Evolutionary conservation across 23 red algal species (phyloP), one percentile per base, ranked within the genome.

Genomic region (Gracilaria vermiculophylla): DNA sequence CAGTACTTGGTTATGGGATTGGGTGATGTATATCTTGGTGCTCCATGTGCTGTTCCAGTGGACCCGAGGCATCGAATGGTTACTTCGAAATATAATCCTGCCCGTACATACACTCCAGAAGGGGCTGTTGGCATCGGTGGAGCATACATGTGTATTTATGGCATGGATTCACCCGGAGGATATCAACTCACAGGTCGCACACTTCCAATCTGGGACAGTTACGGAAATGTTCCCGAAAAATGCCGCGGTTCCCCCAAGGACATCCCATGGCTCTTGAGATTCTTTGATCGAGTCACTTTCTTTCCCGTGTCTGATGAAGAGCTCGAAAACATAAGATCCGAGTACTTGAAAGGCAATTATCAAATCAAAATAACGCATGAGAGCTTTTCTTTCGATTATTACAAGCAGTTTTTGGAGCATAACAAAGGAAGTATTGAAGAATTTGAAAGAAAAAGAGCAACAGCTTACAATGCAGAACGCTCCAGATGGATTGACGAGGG

Each of bases 1-100:
- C 60, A 93, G 43, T 93, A 93, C 53, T 44, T 93, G 78, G 90
- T 93, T n/a, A 70, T 93, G n/a, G 90, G 90, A n/a, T 69, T 93
- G 21, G 90, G 90, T 1, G 90, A 93, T 69, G 90, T 93, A 2
- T 93, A 93, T 54, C 79, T 93, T 12, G 79, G 90, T 39, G 90
- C 90, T 10, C 90, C 90, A 33, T 85, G 77, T 85, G 90, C 90
- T 5, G 90, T 93, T 25, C 90, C 90, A 19, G 71, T 93, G 32
- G 79, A 93, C 58, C 79, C 78, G 13, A 60, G 79, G 2, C 90
- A 93, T 34, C 65, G 90, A 28, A 70, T 93, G 27, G 80, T 93
- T 28, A 93, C 90, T 32, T 93, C 90, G 13, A 93, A 93, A 44
- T 93, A 85, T 21, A 93, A 93, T 52, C 90, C 90, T 17, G 90